phyloP scores from a whole-genome alignment of 371 early-diverging fungal species.

The Lichtheimia corymbifera region DNA sequence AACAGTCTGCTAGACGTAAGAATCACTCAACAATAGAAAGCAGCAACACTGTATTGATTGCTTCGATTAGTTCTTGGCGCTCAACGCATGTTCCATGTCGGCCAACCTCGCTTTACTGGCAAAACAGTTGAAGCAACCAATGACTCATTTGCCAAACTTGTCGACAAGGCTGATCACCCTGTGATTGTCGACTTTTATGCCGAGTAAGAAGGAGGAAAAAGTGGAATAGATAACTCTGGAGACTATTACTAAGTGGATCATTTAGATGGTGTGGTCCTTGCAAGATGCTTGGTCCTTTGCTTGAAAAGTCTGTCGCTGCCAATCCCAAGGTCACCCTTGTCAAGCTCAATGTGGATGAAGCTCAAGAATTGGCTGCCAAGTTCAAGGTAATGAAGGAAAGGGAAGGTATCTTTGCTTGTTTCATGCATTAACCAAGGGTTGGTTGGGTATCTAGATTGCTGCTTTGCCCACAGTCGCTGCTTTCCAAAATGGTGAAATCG shows the following conservation, averaged over 20 bases:
- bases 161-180: slow-evolving; percentile 58
- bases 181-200: slow-evolving; percentile 85
- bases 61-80: background rate
- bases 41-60: too few species aligned
- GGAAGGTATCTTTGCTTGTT: background rate
- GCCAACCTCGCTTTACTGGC: slow-evolving; percentile 39
- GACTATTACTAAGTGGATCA: background rate
- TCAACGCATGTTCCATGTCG: slow-evolving; percentile 25
- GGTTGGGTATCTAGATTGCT: slow-evolving; percentile 45
- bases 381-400: slow-evolving; percentile 43
- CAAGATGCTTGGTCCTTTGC: slow-evolving; percentile 68
- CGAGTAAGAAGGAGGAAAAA: slow-evolving; percentile 41
- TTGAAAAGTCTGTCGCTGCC: slow-evolving; percentile 59
- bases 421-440: background rate
- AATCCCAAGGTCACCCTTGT: slow-evolving; percentile 70
- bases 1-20: slow-evolving; percentile 6
- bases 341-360: slow-evolving; percentile 73
- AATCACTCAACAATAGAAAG: too few species aligned
- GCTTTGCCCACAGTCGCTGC: slow-evolving; percentile 79
- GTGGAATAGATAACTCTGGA: background rate
- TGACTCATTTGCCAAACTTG: slow-evolving; percentile 50
- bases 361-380: slow-evolving; percentile 56
- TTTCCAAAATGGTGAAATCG: slow-evolving; percentile 63
- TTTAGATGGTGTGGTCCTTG: slow-evolving; percentile 86
- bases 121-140: slow-evolving; percentile 51